Evolutionary conservation across 2,329 filamentous ascomycete species (phyloP), one percentile per base, ranked within the genome.

Genomic region (Trichoderma brevicompactum): DNA sequence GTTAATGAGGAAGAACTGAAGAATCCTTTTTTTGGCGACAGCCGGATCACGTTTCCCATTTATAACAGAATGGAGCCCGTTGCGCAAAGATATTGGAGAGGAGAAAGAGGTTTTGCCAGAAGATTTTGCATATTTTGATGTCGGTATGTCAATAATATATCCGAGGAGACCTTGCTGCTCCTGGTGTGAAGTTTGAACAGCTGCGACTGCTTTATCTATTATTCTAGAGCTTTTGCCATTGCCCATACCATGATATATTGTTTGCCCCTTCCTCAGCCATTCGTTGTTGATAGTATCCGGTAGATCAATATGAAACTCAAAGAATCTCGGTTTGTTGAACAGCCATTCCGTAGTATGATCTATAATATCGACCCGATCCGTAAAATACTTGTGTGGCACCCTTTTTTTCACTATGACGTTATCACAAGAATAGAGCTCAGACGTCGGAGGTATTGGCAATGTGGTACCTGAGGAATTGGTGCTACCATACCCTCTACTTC

Each of bases 101-200:
- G n/a, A n/a, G n/a, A n/a, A n/a, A n/a, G n/a, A n/a, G n/a, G n/a
- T n/a, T n/a, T n/a, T n/a, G n/a, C n/a, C n/a, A n/a, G n/a, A n/a
- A n/a, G n/a, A n/a, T n/a, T n/a, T n/a, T n/a, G n/a, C n/a, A n/a
- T n/a, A n/a, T n/a, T n/a, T n/a, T n/a, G n/a, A n/a, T n/a, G n/a
- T n/a, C n/a, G n/a, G 19, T 41, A 55, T 43, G 34, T 55, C 52
- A 17, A 55, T 43, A n/a, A 55, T 55, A 8, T 55, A 55, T 23
- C 52, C 52, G 10, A 41, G 41, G 28, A 5, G n/a, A 41, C 10
- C 15, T 12, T 48, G 5, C n/a, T 2, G 9, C 2, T 19, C 34
- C n/a, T 4, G 6, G 5, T 36, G 13, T 19, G 1, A 6, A 2
- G 10, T 1, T 7, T 32, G 46, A 53, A 5, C 2, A 3, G n/a